Evolutionary conservation across 179 eudicot species (phyloP).

Genomic region (Camellia oleifera): DNA sequence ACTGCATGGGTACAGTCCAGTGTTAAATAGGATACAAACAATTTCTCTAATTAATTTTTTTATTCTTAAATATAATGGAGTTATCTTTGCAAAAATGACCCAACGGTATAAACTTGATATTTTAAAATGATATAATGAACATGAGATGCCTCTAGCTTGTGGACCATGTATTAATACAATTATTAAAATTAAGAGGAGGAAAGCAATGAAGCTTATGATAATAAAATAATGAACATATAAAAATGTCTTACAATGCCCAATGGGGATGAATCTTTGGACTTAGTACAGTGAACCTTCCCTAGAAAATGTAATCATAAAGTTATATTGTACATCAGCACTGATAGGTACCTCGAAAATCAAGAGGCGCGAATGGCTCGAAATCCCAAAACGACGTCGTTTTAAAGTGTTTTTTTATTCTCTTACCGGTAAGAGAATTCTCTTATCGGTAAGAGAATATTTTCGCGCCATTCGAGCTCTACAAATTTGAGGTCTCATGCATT

Average conservation of each 20-base stretch:
- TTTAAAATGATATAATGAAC: too few relatives aligned
- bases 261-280: background rate
- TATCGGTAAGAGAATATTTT: too few relatives aligned
- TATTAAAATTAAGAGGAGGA: background rate
- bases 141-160: background rate
- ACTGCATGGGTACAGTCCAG: too few relatives aligned
- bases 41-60: background rate
- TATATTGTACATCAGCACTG: background rate
- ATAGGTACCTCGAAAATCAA: too few relatives aligned
- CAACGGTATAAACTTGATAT: background rate
- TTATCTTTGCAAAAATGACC: background rate
- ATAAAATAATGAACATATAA: background rate
- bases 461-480: too few relatives aligned
- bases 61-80: background rate
- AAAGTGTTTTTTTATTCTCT: too few relatives aligned
- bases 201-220: background rate
- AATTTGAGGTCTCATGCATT: too few relatives aligned
- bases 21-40: too few relatives aligned
- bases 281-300: constrained; percentile 10
- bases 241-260: background rate
- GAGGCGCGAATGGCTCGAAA: too few relatives aligned
- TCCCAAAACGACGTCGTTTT: too few relatives aligned
- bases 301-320: background rate
- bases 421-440: too few relatives aligned
- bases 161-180: background rate